Evolutionary conservation across 305 asterid species (phyloP).

Genomic region (Solanum hybrid): DNA sequence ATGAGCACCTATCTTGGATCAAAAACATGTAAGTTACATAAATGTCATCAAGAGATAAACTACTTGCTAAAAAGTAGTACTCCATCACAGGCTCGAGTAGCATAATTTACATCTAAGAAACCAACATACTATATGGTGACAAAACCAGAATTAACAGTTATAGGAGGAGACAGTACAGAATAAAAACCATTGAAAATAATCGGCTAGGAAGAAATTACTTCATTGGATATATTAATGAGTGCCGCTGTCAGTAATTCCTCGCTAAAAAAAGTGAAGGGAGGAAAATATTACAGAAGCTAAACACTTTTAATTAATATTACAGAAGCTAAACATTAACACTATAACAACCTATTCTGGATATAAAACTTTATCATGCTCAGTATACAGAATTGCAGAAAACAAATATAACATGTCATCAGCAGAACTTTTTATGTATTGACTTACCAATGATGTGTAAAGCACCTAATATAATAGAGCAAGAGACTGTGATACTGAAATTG

Average conservation of each 20-base stretch:
- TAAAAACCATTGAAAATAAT: background rate
- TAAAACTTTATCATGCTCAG: background rate
- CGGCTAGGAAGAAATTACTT: background rate
- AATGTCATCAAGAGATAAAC: background rate
- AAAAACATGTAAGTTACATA: slow-evolving; percentile 10
- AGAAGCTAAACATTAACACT: background rate
- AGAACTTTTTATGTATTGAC: background rate
- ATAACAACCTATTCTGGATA: background rate
- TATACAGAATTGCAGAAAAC: background rate
- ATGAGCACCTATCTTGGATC: slow-evolving; percentile 70
- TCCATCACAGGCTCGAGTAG: background rate
- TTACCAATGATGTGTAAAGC: background rate
- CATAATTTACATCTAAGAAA: background rate
- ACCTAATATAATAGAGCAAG: background rate
- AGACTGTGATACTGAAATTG: background rate
- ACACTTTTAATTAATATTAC: background rate
- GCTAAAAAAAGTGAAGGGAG: background rate
- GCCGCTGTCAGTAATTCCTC: background rate
- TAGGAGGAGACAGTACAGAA: background rate
- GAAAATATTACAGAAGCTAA: background rate
- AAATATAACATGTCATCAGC: background rate
- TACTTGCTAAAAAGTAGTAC: background rate
- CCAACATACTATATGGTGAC: background rate
- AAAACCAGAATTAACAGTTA: background rate
- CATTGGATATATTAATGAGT: background rate